These are phyloP conservation scores for Striga hermonthica DNA, from an alignment of 305 asterid genomes.

Conservation along the genomic window DNA sequence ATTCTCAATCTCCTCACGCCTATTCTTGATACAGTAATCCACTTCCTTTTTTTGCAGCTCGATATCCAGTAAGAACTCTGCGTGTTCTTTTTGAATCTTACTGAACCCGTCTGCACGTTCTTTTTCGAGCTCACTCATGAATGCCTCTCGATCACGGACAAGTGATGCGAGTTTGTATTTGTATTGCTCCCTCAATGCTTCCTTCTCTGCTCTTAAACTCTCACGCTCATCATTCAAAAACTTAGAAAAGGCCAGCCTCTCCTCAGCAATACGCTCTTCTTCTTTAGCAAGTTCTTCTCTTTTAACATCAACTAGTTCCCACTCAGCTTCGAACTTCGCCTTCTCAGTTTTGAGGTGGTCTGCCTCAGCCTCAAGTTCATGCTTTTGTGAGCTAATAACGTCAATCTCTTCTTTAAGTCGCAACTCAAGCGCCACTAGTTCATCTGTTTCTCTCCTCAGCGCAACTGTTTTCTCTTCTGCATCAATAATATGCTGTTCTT, in stretches of 20 bases:
- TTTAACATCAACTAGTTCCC: conserved; percentile 91
- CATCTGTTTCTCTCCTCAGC: conserved; percentile 74
- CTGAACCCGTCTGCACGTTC: conserved; percentile 74
- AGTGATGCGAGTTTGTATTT: conserved; percentile 71
- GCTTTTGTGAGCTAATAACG: conserved; percentile 64
- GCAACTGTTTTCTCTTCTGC: conserved; percentile 70
- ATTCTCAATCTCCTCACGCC: conserved; percentile 83
- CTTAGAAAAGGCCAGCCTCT: conserved; percentile 60
- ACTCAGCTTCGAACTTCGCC: conserved; percentile 85
- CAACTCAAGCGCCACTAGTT: conserved; percentile 59
- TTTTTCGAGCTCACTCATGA: conserved; percentile 62
- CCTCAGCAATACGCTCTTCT: conserved; percentile 72
- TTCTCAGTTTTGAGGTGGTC: conserved; percentile 73
- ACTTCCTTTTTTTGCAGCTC: conserved; percentile 77
- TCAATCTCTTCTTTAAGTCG: conserved; percentile 93
- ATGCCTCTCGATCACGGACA: conserved; percentile 73
- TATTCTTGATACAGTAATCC: conserved; percentile 61
- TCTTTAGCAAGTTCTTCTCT: conserved; percentile 72
- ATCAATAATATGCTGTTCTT: conserved; percentile 44
- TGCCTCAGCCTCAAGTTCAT: conserved; percentile 75
- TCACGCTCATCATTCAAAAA: conserved; percentile 75
- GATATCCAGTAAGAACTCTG: conserved; percentile 64
- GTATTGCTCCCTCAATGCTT: conserved; percentile 58
- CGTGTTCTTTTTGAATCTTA: conserved; percentile 79
- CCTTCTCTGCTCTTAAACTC: conserved; percentile 67